Evolutionary conservation across 768 basidiomycete species (phyloP).

Genomic region (Lyophyllum atratum): DNA sequence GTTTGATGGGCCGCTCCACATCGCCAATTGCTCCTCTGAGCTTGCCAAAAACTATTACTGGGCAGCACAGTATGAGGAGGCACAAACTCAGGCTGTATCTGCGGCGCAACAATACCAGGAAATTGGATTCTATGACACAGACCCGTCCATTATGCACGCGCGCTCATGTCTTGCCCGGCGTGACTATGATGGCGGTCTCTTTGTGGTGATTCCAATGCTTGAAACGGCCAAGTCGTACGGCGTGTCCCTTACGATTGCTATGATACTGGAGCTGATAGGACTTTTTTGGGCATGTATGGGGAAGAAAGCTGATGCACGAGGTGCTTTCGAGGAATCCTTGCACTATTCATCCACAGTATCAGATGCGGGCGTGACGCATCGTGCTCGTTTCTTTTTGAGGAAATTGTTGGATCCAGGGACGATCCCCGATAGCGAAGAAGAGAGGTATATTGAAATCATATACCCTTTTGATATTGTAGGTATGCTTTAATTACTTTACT

Average conservation of each 20-base stretch:
- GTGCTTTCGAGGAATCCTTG: neutral
- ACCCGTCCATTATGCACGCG: neutral
- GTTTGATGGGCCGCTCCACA: neutral
- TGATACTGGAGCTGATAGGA: neutral
- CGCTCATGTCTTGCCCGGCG: neutral
- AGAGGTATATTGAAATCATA: neutral
- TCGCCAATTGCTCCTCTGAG: neutral
- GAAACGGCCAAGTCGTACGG: neutral
- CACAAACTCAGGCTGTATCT: neutral
- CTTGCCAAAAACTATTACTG: constrained; percentile 1
- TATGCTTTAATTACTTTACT: neutral
- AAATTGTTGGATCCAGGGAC: neutral
- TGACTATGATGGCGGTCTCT: neutral
- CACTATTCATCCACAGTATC: neutral
- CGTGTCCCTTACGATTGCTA: neutral
- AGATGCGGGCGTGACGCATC: neutral
- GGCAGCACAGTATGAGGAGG: neutral
- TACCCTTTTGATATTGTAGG: neutral
- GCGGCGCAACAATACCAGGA: neutral
- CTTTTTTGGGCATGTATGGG: neutral
- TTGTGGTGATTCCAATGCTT: neutral
- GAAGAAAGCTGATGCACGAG: neutral
- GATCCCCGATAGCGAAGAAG: neutral
- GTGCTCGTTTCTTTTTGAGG: neutral
- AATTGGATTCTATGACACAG: neutral